Conservation (phyloP, 495 filamentous ascomycete species). For the Penicillium salamii region DNA sequence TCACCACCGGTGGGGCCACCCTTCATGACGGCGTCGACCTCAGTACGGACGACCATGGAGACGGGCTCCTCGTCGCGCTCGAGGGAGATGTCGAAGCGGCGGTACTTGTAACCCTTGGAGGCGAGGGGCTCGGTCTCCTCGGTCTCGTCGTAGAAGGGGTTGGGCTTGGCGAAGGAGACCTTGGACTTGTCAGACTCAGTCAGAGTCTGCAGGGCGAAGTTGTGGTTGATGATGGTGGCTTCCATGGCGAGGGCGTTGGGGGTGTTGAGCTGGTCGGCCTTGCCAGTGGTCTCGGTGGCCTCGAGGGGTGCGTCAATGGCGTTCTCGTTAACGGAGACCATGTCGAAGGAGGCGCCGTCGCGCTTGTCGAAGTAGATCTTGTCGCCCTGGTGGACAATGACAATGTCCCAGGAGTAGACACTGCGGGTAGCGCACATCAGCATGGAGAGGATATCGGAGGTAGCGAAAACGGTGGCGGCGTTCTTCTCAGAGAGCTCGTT, state of each 20-base stretch:
- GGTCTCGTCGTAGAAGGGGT: constrained; percentile 94
- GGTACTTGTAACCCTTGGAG: constrained; percentile 96
- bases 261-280: constrained; percentile 92
- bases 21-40: constrained; percentile 93
- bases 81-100: constrained; percentile 89
- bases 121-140: constrained; percentile 92
- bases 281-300: constrained; percentile 69
- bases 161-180: constrained; percentile 78
- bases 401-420: constrained; percentile 96
- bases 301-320: constrained; percentile 95
- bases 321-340: constrained; percentile 98
- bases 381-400: constrained; percentile 84
- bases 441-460: constrained; percentile 95
- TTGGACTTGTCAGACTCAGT: constrained; percentile 73
- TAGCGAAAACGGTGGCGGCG: constrained; percentile 95
- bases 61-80: constrained; percentile 89
- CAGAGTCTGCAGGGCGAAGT: constrained; percentile 93
- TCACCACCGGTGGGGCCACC: constrained; percentile 77
- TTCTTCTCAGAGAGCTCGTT: constrained; percentile 96
- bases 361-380: constrained; percentile 99
- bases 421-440: constrained; percentile 96
- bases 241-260: constrained; percentile 88
- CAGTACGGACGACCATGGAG: constrained; percentile 90
- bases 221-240: constrained; percentile 99
- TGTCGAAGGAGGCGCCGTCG: constrained; percentile 86